A percentile compares a stretch with the other conserved stretches of the same genome.
Conservation (phyloP, 768 basidiomycete species). For the Tubosaeta brunneosetosa region DNA sequence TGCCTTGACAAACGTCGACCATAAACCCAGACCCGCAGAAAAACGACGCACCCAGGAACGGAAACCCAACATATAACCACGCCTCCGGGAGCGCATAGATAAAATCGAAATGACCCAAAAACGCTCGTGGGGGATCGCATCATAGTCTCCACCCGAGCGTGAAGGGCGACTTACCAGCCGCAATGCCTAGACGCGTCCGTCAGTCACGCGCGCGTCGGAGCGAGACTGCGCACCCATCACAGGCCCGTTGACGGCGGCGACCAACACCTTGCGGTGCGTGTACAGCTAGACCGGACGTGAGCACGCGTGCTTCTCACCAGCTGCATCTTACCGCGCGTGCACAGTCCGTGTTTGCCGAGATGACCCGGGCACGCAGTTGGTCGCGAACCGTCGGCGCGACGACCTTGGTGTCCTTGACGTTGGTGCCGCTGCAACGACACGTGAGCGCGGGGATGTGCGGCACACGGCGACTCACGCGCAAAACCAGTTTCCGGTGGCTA, state of each 20-base stretch:
- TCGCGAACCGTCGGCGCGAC: conserved; percentile 37
- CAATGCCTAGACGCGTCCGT: conserved; percentile 45
- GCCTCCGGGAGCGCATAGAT: conserved; percentile 59
- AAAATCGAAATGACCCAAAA: conserved; percentile 72
- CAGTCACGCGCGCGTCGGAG: not conserved
- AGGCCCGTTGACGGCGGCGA: conserved; percentile 70
- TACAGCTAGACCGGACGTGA: conserved; percentile 43
- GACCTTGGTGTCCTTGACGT: conserved; percentile 36
- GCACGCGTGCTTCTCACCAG: not conserved
- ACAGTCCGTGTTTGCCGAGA: conserved; percentile 53
- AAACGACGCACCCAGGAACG: conserved; percentile 47
- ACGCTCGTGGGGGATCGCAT: conserved; percentile 36
- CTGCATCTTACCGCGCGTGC: conserved; percentile 52
- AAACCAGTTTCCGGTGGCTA: conserved; percentile 68
- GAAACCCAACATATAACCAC: conserved; percentile 65
- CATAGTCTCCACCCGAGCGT: not conserved
- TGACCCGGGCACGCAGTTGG: conserved; percentile 42
- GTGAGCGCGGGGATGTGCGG: not conserved
- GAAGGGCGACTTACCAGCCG: conserved; percentile 43
- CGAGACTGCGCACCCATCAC: conserved; percentile 52
- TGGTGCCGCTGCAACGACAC: conserved; percentile 46
- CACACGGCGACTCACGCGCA: conserved; percentile 51
- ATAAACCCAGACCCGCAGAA: not conserved
- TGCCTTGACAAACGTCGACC: conserved; percentile 37
- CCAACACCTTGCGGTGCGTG: conserved; percentile 62